Base-by-base conservation (phyloP, 2,329 filamentous ascomycete genomes). In the Stagonosporopsis vannaccii region DNA sequence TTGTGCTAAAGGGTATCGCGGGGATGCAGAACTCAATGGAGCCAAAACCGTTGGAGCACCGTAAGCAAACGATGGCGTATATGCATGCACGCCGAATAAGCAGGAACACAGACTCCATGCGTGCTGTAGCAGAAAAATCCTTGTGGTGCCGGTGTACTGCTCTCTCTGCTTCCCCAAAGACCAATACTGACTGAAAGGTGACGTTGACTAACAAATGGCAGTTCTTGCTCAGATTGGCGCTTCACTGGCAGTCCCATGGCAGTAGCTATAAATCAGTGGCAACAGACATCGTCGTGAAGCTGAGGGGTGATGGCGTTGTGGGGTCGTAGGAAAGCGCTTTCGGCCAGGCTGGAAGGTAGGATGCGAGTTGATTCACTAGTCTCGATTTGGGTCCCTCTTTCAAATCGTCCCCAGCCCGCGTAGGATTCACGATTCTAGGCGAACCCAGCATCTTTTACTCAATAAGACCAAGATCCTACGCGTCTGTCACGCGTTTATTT, bases 401-500 rank as follows among this genome's bases (percentile, higher is more conserved):
- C 17, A 20, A 17, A 19, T 7, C 15, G n/a, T 9, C 35, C 6
- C 26, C 32, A 25, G 32, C 20, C 25, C 26, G 32, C 45, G 30
- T 44, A 43, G 37, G 39, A 49, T 33, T 33, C 17, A 37, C 25
- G 39, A 33, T 33, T 40, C 25, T 37, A 48, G 39, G 25, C 51
- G 1, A 33, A 19, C 39, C 39, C 45, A 54, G 44, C 51, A 33
- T 44, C 23, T 44, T 39, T 28, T 48, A 20, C 33, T 40, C 51
- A 32, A 49, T 39, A 33, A 33, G n/a, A 49, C 33, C 26, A 48
- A 55, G 39, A 45, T 33, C 20, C 32, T 37, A 23, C 61, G 53
- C 56, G 56, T 62, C 35, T 59, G 46, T 54, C 52, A 60, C 54
- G 59, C 59, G 55, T 67, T 59, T 57, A 63, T 55, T 51, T 58